Evolutionary conservation across 2,329 filamentous ascomycete genomes (phyloP), one percentile per base, ranked within the genome.

Genomic region (Thielaviopsis cerberus): DNA sequence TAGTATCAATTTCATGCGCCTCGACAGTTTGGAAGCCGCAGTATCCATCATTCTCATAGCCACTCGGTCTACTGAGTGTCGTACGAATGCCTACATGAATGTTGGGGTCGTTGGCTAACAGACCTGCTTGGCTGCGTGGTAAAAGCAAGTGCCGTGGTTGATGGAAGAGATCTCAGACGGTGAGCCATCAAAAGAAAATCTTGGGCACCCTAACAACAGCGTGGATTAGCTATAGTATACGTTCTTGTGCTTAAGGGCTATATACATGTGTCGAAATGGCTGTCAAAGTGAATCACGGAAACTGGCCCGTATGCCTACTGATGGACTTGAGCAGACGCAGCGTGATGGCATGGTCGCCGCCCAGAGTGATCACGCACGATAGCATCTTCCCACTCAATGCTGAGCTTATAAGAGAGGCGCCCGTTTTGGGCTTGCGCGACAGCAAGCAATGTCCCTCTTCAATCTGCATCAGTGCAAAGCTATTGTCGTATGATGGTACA

Each of bases 81-180:
- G 88, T 92, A 58, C 88, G 81, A 68, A 94, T 92, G 45, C 88
- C 88, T 17, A 86, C 88, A 68, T 94, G 88, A 69, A 94, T 89
- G 71, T 89, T 91, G 63, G 80, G 85, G 72, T 92, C 85, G 66
- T 92, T 94, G 62, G 76, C 76, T 22, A 94, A 74, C 17, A 92
- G 74, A 2, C 88, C 67, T 92, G 86, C 70, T 82, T 79, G 0
- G 83, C 72, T 0, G 87, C 88, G 67, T 91, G 86, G 71, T 84
- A 92, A 72, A 94, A 94, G 73, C 92, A 92, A 1, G 87, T 92
- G 50, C 88, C 88, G 71, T 92, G 86, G 71, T 92, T 94, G 72
- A 94, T 83, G 62, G 77, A 77, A 22, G 88, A 87, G 45, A 82
- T 79, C 61, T 89, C 78, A 26, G 80, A 85, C 0, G 88, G 87